Base-by-base conservation (phyloP, 2,329 filamentous ascomycete species). In the Colletotrichum eremochloae region DNA sequence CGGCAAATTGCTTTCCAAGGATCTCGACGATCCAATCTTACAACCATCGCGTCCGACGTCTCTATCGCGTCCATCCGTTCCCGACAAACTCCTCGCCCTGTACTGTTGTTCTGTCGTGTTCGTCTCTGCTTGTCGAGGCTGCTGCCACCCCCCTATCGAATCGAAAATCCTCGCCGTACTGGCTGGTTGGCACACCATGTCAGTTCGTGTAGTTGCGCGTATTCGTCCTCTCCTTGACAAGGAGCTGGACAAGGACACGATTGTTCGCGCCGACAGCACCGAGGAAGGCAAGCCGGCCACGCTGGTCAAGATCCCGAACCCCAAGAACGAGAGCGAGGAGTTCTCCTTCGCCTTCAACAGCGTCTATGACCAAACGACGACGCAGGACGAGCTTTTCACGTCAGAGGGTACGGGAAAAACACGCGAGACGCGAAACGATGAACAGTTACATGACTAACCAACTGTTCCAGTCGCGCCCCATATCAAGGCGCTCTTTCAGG, bases 321-420 rank as follows among this genome's bases (percentile, higher is more conserved):
- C 96, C 0, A 97, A 96, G 85, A 98, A 98, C 79, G 93, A 94
- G 75, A 86, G 89, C 31, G 96, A 98, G 82, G 93, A 95, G 79
- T 98, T 95, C 83, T 95, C 93, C 66, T 99, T 98, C 81, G 90
- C 95, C 64, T 98, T 98, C 87, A 97, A 96, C 86, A 90, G 93
- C 76, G 96, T 98, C 67, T 98, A 97, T 82, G 94, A 94, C 78
- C 90, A 92, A 77, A 82, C 88, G 46, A 92, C 93, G 20, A 90
- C 93, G 11, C 96, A 99, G 81, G 94, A 97, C 82, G 89, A 93
- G 75, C 84, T 99, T 69, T 99, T 97, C 81, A 93, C 95, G 75
- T 90, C 92, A 48, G 96, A 98, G 89, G 94, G 94, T 95, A 86
- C 77, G 86, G 81, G 36, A 44, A 7, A 20, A 20, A 15, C 20